phyloP scores from a whole-genome alignment of 306 rosid genomes.

The Lithocarpus polystachyus region DNA sequence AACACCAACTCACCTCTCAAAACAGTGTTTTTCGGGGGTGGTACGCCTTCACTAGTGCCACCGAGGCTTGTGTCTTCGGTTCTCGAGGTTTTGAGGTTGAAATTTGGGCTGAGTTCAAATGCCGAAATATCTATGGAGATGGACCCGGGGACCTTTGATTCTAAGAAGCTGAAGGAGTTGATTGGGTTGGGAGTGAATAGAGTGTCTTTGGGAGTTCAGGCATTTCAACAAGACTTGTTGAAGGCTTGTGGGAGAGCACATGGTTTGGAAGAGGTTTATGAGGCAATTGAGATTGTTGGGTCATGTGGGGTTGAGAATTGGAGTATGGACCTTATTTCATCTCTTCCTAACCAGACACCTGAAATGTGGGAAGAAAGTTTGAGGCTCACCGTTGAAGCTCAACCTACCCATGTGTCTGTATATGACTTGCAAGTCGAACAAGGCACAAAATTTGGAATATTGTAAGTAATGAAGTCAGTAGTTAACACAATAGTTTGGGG shows the following conservation, averaged over 20 bases:
- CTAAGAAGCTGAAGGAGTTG: slow-evolving; percentile 51
- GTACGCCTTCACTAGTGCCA: slow-evolving; percentile 89
- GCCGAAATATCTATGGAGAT: slow-evolving; percentile 87
- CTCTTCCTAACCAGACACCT: slow-evolving; percentile 74
- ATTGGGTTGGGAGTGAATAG: slow-evolving; percentile 74
- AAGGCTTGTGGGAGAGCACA: slow-evolving; percentile 89
- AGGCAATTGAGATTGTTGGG: slow-evolving; percentile 65
- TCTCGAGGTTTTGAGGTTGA: slow-evolving; percentile 47
- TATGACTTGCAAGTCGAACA: slow-evolving; percentile 90
- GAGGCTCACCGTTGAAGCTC: slow-evolving; percentile 60
- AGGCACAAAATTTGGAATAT: slow-evolving; percentile 74
- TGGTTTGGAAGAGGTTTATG: slow-evolving; percentile 70
- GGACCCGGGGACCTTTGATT: slow-evolving; percentile 96
- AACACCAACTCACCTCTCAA: slow-evolving; percentile 48
- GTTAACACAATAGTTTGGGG: not conserved
- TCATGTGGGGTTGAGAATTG: slow-evolving; percentile 76
- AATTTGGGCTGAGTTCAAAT: slow-evolving; percentile 56
- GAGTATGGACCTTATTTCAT: slow-evolving; percentile 91
- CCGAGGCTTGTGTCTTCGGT: slow-evolving; percentile 60
- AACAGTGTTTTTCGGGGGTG: slow-evolving; percentile 86
- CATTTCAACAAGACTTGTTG: slow-evolving; percentile 81
- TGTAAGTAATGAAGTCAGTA: slow-evolving; percentile 43
- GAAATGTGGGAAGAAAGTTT: slow-evolving; percentile 90
- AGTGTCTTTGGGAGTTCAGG: slow-evolving; percentile 92
- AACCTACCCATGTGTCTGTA: slow-evolving; percentile 79